phyloP scores from a whole-genome alignment of 306 rosid genomes.

The Acacia acuminata region DNA sequence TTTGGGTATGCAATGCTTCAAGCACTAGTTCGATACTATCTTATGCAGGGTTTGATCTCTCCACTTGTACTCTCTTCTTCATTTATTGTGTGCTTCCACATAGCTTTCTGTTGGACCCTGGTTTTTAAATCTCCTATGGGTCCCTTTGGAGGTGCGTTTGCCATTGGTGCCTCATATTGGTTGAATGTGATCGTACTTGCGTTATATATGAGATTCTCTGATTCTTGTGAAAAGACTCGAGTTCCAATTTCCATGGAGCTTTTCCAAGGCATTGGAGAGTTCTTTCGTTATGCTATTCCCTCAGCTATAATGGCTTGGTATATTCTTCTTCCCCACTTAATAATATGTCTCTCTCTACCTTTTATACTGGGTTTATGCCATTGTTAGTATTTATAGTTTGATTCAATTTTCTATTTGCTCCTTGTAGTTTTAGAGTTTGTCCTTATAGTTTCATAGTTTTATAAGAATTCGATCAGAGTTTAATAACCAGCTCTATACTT shows the following conservation, averaged over 20 bases:
- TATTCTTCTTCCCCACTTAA: background rate
- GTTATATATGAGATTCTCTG: conserved; percentile 54
- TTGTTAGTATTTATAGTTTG: too few species aligned
- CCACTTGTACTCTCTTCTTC: conserved; percentile 53
- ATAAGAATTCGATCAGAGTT: too few species aligned
- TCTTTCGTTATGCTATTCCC: conserved; percentile 69
- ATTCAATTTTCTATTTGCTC: too few species aligned
- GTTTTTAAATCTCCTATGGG: background rate
- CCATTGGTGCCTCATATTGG: background rate
- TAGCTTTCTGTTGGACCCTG: background rate
- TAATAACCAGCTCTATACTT: too few species aligned
- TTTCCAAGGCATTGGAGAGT: conserved; percentile 57
- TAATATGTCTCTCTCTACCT: background rate
- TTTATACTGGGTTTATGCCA: too few species aligned
- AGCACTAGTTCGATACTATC: conserved; percentile 64
- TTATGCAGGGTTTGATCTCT: conserved; percentile 58
- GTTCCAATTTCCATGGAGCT: conserved; percentile 55
- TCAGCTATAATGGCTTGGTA: conserved; percentile 73
- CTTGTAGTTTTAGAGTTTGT: too few species aligned
- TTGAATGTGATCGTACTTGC: conserved; percentile 49
- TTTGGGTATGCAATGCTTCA: conserved; percentile 64
- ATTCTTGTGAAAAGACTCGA: conserved; percentile 51
- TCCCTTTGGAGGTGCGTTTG: background rate
- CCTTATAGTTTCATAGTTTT: too few species aligned
- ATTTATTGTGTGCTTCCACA: background rate